Percentiles rank a stretch among this genome's conserved stretches.
These are phyloP conservation scores for Psilocybe subaeruginosa DNA, from an alignment of 768 basidiomycete species.

Conservation along the genomic window DNA sequence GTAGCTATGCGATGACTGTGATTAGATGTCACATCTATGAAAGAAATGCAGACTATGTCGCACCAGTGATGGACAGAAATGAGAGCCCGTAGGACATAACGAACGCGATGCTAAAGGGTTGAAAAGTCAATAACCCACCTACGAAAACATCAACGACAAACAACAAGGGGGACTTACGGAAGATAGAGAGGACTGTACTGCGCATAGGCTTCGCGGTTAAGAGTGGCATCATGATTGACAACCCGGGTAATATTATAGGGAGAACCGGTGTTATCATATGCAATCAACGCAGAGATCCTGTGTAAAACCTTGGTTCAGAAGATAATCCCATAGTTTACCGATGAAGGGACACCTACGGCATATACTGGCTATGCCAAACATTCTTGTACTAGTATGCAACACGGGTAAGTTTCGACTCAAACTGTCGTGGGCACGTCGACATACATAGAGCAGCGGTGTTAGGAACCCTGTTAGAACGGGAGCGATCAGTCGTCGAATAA, in stretches of 20 bases:
- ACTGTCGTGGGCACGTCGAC: constrained; percentile 16
- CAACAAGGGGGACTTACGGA: constrained; percentile 32
- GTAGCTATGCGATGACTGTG: constrained; percentile 33
- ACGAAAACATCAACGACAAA: not conserved
- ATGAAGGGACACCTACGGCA: constrained; percentile 45
- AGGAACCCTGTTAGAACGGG: constrained; percentile 43
- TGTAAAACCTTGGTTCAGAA: not conserved
- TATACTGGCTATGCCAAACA: constrained; percentile 59
- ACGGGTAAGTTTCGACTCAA: constrained; percentile 1
- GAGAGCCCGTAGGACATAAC: constrained; percentile 59
- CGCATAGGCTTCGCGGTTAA: constrained; percentile 48
- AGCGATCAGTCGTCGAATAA: not conserved
- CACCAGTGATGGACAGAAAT: constrained; percentile 66
- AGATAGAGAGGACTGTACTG: constrained; percentile 51
- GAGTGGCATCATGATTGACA: constrained; percentile 37
- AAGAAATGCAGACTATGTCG: constrained; percentile 6
- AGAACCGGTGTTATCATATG: constrained; percentile 63
- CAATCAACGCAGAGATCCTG: constrained; percentile 47
- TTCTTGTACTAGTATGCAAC: constrained; percentile 43
- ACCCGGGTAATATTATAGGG: constrained; percentile 47
- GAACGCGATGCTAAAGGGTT: constrained; percentile 48
- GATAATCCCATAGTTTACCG: not conserved
- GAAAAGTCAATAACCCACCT: not conserved
- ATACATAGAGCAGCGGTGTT: constrained; percentile 48
- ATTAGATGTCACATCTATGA: not conserved